Percentiles rank a stretch among this genome's conserved stretches.
phyloP scores from a whole-genome alignment of 2,329 filamentous ascomycete genomes.

The Claviceps sorghi region DNA sequence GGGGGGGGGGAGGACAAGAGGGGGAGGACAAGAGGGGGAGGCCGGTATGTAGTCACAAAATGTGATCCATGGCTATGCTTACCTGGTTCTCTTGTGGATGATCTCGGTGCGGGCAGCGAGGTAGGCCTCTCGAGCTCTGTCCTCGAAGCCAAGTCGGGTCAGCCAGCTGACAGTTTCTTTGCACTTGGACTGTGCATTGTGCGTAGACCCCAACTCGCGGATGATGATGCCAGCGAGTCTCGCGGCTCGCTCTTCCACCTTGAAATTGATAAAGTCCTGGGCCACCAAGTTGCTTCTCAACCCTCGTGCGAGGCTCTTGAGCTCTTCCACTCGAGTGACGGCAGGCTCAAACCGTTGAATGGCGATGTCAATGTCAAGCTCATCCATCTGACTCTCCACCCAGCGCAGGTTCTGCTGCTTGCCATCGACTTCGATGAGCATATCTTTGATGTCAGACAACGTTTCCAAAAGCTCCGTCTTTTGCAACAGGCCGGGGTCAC shows the following conservation, averaged over 20 bases:
- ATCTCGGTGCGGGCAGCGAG: constrained; percentile 62
- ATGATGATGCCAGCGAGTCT: constrained; percentile 65
- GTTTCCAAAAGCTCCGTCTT: constrained; percentile 70
- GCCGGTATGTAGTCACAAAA: no score
- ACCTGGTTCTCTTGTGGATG: constrained; percentile 74
- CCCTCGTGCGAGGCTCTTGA: constrained; percentile 63
- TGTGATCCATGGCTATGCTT: constrained; percentile 12
- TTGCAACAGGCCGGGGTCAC: constrained; percentile 61
- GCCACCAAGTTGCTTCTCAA: constrained; percentile 77
- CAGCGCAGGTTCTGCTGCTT: constrained; percentile 92
- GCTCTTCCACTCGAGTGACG: constrained; percentile 69
- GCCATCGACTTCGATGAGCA: constrained; percentile 89
- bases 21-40: no score
- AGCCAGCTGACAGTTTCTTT: constrained; percentile 75
- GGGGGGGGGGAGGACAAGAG: not conserved
- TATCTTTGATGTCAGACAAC: constrained; percentile 64
- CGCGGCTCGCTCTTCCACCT: constrained; percentile 71
- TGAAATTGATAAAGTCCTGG: constrained; percentile 83
- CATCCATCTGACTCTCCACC: constrained; percentile 91
- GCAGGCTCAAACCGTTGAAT: constrained; percentile 78
- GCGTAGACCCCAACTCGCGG: constrained; percentile 61
- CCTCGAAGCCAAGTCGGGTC: constrained; percentile 74
- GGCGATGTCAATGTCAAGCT: constrained; percentile 90
- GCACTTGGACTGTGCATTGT: constrained; percentile 62
- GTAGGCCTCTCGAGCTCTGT: constrained; percentile 76